Evolutionary conservation across 768 basidiomycete species (phyloP), one percentile per base, ranked within the genome.

Genomic region (Punctularia strigosozonata): DNA sequence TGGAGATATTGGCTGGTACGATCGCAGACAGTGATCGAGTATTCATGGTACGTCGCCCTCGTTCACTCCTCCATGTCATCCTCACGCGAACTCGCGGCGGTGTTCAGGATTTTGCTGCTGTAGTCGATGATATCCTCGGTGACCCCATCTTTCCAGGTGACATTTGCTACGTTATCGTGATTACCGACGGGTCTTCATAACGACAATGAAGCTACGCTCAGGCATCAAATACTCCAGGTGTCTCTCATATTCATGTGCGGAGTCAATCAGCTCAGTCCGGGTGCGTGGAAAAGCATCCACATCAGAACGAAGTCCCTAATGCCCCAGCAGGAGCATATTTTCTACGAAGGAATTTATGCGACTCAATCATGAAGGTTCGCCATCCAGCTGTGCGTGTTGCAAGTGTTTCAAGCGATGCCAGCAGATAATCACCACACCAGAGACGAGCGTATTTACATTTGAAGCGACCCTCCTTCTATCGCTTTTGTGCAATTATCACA

Each of bases 401-500:
- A 42, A 4, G n/a, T 43, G 4, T 22, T 24, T 18, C 41, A 32
- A 43, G 19, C 28, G 13, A 33, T 35, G 17, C 15, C 8, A n/a
- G 5, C 33, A 81, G 80, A 59, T 80, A 24, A 64, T 80, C 21
- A 77, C 66, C 43, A 63, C 64, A 7, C 67, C 65, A 2, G 68
- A 71, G 17, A 80, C 69, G 4, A 67, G 69, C 44, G 61, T 64
- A 36, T 78, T 59, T 50, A 66, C 75, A 1, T 75, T 78, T 39
- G 77, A 80, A 49, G 73, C 75, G 1, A 57, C 65, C 1, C 58
- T 81, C 5, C 57, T 83, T 5, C 63, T 81, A n/a, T 63, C 73
- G 8, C 55, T 80, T 24, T 65, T 84, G 2, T 73, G 73, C 38
- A 80, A 80, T 48, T 84, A 75, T 51, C 81, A 82, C 52, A 79